Evolutionary conservation across 1,139 yeast species (phyloP).

Genomic region (Taphrina wiesneri): DNA sequence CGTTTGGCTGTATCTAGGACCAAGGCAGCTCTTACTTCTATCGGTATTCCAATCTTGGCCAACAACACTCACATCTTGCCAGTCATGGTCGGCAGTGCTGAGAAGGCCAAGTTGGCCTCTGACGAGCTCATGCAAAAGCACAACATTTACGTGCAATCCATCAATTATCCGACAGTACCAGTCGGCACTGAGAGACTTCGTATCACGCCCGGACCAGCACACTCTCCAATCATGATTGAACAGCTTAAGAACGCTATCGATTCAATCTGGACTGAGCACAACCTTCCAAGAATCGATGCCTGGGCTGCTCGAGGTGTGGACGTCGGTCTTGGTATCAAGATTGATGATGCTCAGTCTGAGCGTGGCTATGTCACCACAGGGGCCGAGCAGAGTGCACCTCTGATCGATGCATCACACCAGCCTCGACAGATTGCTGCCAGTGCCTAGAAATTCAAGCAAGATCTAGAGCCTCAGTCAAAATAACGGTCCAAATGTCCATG

Average conservation of each 20-base stretch:
- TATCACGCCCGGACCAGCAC: slow-evolving; percentile 98
- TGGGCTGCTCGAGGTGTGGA: slow-evolving; percentile 82
- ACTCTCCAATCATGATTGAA: slow-evolving; percentile 72
- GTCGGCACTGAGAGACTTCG: slow-evolving; percentile 94
- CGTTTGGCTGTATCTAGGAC: slow-evolving; percentile 85
- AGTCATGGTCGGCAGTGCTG: slow-evolving; percentile 89
- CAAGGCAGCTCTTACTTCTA: slow-evolving; percentile 63
- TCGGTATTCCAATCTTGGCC: slow-evolving; percentile 93
- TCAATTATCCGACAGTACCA: slow-evolving; percentile 96
- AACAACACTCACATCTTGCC: slow-evolving; percentile 98
- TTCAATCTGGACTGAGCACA: slow-evolving; percentile 72
- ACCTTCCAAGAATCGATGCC: slow-evolving; percentile 70
- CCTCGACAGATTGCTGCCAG: slow-evolving; percentile 26
- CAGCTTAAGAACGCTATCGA: slow-evolving; percentile 76
- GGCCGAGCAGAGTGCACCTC: slow-evolving; percentile 19
- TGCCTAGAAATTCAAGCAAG: no score
- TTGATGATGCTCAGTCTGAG: slow-evolving; percentile 24
- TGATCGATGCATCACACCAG: slow-evolving; percentile 27
- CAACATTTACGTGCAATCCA: slow-evolving; percentile 92
- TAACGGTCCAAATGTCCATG: not conserved
- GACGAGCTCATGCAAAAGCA: slow-evolving; percentile 82
- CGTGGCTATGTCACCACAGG: slow-evolving; percentile 26
- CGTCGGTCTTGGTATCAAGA: slow-evolving; percentile 75
- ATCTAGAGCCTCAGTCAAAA: no score
- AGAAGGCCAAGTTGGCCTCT: slow-evolving; percentile 84